Evolutionary conservation across 2,329 filamentous ascomycete species (phyloP).

Genomic region (Akanthomyces dipterigenus): DNA sequence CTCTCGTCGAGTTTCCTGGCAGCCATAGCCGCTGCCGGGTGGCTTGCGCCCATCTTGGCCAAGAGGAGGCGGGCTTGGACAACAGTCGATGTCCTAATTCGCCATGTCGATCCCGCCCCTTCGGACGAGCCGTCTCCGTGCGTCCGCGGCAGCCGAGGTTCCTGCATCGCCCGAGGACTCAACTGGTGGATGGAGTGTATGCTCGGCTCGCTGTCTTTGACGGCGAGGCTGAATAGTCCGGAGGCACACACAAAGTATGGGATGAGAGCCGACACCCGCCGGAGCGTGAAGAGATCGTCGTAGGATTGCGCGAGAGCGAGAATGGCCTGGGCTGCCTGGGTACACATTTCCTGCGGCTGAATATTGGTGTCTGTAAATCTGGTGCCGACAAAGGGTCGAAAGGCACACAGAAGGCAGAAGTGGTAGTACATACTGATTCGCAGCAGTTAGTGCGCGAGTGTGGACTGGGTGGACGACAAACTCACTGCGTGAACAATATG

Average conservation of each 20-base stretch:
- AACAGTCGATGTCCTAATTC: slow-evolving; percentile 5
- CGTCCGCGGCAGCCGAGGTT: too few species aligned
- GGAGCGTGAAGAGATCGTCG: slow-evolving; percentile 16
- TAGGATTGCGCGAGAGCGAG: slow-evolving; percentile 14
- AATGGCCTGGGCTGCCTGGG: background rate
- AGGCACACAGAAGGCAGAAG: slow-evolving; percentile 14
- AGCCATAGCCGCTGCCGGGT: background rate
- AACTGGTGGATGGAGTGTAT: background rate
- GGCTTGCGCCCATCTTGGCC: slow-evolving; percentile 5
- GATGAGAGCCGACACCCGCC: slow-evolving; percentile 14
- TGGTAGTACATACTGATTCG: slow-evolving; percentile 17
- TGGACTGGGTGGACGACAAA: background rate
- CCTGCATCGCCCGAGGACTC: background rate
- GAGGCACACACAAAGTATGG: slow-evolving; percentile 16
- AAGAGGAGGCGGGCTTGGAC: slow-evolving; percentile 10
- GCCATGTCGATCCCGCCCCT: background rate
- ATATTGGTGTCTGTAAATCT: background rate
- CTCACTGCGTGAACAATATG: slow-evolving; percentile 16
- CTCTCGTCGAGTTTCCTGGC: background rate
- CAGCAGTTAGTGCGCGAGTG: background rate
- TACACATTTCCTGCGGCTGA: slow-evolving; percentile 1
- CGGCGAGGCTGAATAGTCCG: slow-evolving; percentile 9
- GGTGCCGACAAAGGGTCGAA: slow-evolving; percentile 11
- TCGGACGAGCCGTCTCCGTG: background rate
- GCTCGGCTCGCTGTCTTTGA: background rate